Conservation (phyloP, 2,329 filamentous ascomycete species). For the Magnaporthiopsis rhizophila region DNA sequence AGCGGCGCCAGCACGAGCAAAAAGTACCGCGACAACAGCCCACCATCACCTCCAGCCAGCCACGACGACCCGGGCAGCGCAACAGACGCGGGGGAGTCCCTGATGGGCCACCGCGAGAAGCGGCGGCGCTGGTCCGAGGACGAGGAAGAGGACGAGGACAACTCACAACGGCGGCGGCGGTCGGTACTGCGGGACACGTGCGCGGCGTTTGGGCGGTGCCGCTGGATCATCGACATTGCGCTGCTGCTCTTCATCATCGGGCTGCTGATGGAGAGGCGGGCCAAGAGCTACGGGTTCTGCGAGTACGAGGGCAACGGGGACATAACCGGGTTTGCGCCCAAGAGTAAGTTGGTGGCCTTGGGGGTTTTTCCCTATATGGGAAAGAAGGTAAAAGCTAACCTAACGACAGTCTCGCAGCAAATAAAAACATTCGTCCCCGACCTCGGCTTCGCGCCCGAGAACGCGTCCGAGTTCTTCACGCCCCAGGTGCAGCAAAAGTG, state of each 20-base stretch:
- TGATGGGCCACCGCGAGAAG: constrained; percentile 6
- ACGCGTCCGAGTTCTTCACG: constrained; percentile 31
- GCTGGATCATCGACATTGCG: constrained; percentile 25
- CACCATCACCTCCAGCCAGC: neutral
- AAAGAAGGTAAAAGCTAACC: neutral
- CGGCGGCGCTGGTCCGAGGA: neutral
- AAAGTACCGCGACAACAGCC: neutral
- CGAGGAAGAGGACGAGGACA: neutral
- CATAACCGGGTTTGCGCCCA: constrained; percentile 31
- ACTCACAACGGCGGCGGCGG: neutral
- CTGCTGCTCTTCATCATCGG: constrained; percentile 27
- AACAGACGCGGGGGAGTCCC: constrained; percentile 1
- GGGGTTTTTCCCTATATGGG: neutral
- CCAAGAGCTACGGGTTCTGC: neutral
- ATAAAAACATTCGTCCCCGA: constrained; percentile 30
- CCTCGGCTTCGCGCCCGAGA: constrained; percentile 27
- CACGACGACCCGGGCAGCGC: neutral
- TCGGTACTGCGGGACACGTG: neutral
- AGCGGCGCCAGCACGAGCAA: neutral
- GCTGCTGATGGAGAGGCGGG: constrained; percentile 23
- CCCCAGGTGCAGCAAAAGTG: constrained; percentile 24
- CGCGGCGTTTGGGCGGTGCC: constrained; percentile 7
- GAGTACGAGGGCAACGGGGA: constrained; percentile 27
- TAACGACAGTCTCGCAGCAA: constrained; percentile 26
- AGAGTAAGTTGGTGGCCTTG: constrained; percentile 19